A percentile compares a stretch with the other conserved stretches of the same genome.
These are phyloP conservation scores for Lunasporangiospora selenospora DNA, from an alignment of 192 early-diverging fungal genomes.

Conservation along the genomic window DNA sequence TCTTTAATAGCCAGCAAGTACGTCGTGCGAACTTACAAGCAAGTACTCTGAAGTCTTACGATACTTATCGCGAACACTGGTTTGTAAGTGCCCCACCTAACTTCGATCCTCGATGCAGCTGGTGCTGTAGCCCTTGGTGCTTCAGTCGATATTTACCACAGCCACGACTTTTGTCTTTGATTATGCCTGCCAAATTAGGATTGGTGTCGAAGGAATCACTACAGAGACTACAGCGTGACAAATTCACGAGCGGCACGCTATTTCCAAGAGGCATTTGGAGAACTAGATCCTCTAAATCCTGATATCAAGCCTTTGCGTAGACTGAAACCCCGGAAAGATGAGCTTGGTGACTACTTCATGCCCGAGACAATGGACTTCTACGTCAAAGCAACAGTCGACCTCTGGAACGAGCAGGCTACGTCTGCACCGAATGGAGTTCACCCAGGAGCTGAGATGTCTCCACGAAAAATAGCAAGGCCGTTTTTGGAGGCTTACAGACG, in stretches of 20 bases:
- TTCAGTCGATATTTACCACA: too few species aligned
- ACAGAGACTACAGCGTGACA: slow-evolving; percentile 6
- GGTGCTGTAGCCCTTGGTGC: too few species aligned
- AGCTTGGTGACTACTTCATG: background rate
- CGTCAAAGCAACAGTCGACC: slow-evolving; percentile 1
- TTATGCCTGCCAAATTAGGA: slow-evolving; percentile 1
- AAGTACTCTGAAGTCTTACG: background rate
- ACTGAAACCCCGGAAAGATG: background rate
- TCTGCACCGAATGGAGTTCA: background rate
- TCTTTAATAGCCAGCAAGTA: slow-evolving; percentile 1
- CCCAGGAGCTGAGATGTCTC: slow-evolving; percentile 8
- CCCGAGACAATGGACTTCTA: slow-evolving; percentile 8
- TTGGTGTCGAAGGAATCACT: background rate
- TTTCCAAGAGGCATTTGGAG: slow-evolving; percentile 2
- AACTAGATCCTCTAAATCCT: background rate
- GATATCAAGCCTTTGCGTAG: background rate
- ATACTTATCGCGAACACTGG: slow-evolving; percentile 2
- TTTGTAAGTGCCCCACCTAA: background rate
- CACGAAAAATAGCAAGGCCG: slow-evolving; percentile 16
- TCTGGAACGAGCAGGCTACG: slow-evolving; percentile 1
- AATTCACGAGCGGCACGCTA: slow-evolving; percentile 4
- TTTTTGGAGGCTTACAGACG: slow-evolving; percentile 17
- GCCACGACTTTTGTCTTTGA: background rate
- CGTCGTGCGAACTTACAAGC: background rate
- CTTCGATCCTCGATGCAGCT: too few species aligned